Evolutionary conservation across 768 basidiomycete genomes (phyloP).

Genomic region (Mycena maculata): DNA sequence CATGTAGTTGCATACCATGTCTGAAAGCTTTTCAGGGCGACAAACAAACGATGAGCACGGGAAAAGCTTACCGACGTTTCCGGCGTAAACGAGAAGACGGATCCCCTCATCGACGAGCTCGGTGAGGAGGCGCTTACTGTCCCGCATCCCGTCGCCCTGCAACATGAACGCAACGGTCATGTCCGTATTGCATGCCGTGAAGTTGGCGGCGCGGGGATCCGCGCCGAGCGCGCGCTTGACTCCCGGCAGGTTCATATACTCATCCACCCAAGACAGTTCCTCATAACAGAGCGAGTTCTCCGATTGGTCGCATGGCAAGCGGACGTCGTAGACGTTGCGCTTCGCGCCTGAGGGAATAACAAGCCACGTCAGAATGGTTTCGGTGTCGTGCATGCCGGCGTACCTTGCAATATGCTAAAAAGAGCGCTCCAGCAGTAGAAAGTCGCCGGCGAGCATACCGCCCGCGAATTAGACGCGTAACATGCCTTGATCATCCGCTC

Average conservation of each 20-base stretch:
- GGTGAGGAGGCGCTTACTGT: constrained; percentile 81
- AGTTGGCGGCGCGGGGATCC: constrained; percentile 60
- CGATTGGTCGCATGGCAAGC: constrained; percentile 6
- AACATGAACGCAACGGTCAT: constrained; percentile 83
- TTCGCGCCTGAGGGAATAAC: constrained; percentile 18
- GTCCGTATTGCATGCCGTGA: constrained; percentile 76
- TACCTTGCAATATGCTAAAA: background rate
- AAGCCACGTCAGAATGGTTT: background rate
- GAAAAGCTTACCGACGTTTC: constrained; percentile 13
- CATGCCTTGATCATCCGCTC: constrained; percentile 21
- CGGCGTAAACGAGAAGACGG: constrained; percentile 21
- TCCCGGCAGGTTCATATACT: constrained; percentile 62
- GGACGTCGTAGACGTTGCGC: constrained; percentile 18
- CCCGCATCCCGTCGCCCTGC: constrained; percentile 89
- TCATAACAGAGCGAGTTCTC: constrained; percentile 44
- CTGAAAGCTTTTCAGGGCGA: background rate
- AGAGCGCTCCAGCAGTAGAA: constrained; percentile 9
- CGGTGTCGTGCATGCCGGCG: no score
- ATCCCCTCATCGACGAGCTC: constrained; percentile 69
- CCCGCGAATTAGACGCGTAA: background rate
- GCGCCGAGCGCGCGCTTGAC: constrained; percentile 85
- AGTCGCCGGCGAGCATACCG: constrained; percentile 11
- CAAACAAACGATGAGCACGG: background rate
- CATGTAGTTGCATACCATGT: constrained; percentile 30
- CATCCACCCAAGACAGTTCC: constrained; percentile 87